phyloP scores from a whole-genome alignment of 2,329 filamentous ascomycete species.

The Trematosphaeria pertusa region DNA sequence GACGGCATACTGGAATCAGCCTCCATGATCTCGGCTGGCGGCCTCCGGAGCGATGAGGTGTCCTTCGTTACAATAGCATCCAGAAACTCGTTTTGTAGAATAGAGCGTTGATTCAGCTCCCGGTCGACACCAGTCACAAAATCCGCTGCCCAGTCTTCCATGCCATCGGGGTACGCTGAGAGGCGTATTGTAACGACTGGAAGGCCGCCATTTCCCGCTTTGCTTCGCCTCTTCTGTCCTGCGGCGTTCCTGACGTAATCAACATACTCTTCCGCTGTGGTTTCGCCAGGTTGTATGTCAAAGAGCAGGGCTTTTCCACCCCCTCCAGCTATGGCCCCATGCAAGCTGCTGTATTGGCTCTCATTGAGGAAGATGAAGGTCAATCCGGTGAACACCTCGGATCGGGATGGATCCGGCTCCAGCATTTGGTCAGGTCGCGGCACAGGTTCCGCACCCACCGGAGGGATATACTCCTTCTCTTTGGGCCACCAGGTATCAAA shows the following conservation, averaged over 20 bases:
- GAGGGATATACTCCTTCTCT: constrained; percentile 73
- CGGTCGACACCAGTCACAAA: constrained; percentile 74
- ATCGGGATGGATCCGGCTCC: constrained; percentile 69
- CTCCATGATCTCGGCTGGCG: constrained; percentile 57
- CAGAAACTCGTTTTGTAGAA: constrained; percentile 90
- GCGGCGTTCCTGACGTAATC: constrained; percentile 76
- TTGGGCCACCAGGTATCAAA: constrained; percentile 83
- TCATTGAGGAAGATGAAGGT: constrained; percentile 86
- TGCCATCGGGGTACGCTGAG: constrained; percentile 52
- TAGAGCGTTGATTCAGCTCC: constrained; percentile 78
- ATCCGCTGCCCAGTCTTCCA: constrained; percentile 70
- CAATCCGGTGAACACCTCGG: constrained; percentile 81
- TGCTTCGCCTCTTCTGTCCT: constrained; percentile 74
- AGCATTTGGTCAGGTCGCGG: constrained; percentile 73
- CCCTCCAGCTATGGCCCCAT: constrained; percentile 77
- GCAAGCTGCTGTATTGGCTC: constrained; percentile 76
- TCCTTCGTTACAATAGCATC: constrained; percentile 87
- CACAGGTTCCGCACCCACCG: constrained; percentile 76
- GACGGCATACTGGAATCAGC: constrained; percentile 25
- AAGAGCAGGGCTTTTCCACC: constrained; percentile 81
- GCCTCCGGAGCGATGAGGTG: constrained; percentile 72
- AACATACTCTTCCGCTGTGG: constrained; percentile 76
- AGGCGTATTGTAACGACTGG: constrained; percentile 83
- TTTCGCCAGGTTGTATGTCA: constrained; percentile 67
- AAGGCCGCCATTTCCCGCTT: constrained; percentile 68